These are phyloP conservation scores for Pleurotus salmoneostramineus DNA, from an alignment of 768 basidiomycete genomes.

Conservation along the genomic window DNA sequence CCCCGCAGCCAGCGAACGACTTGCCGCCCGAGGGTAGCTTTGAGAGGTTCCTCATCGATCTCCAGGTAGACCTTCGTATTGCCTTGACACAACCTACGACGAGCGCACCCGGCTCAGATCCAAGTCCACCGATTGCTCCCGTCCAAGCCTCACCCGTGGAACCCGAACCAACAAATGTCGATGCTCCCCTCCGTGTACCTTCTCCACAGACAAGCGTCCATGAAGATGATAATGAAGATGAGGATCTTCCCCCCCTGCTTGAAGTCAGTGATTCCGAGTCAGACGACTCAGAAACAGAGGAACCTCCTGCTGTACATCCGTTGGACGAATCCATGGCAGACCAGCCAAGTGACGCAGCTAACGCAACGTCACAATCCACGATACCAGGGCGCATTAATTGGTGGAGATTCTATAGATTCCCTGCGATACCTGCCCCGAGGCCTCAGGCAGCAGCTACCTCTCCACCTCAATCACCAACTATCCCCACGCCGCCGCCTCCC, in stretches of 20 bases:
- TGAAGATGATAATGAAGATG: conserved; percentile 6
- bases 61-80: conserved; percentile 68
- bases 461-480: background rate
- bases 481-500: background rate
- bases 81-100: conserved; percentile 45
- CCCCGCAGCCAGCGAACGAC: background rate
- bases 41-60: conserved; percentile 75
- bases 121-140: background rate
- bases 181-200: too few species aligned
- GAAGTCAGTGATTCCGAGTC: background rate
- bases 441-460: conserved; percentile 6
- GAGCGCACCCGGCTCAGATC: background rate
- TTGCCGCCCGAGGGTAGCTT: conserved; percentile 62
- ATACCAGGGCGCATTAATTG: conserved; percentile 58
- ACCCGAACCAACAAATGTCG: too few species aligned
- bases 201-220: background rate
- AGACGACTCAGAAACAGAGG: background rate
- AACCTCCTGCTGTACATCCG: background rate
- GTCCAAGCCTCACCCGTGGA: too few species aligned
- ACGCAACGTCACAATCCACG: conserved; percentile 8
- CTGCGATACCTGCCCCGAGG: conserved; percentile 49
- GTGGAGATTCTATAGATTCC: conserved; percentile 85
- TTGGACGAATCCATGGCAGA: background rate
- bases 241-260: background rate
- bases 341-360: background rate